Percentiles rank a stretch among this genome's conserved stretches.
phyloP scores from a whole-genome alignment of 176 grass and related monocot species.

The Cenchrus purpureus region DNA sequence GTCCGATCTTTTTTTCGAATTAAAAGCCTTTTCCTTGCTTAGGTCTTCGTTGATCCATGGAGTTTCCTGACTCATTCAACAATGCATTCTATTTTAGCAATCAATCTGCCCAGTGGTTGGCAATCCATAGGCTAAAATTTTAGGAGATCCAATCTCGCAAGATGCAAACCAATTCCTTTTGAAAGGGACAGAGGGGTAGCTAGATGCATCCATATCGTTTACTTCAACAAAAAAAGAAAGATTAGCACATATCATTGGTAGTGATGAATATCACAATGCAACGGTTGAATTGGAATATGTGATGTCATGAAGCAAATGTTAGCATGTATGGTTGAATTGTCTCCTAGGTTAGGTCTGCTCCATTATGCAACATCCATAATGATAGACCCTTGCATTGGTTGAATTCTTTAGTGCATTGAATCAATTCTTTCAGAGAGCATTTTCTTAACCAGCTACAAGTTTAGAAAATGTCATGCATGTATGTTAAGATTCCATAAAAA shows the following conservation, averaged over 20 bases:
- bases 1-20: conserved; percentile 12
- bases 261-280: background rate
- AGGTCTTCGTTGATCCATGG: background rate
- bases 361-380: background rate
- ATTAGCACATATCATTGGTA: conserved; percentile 14
- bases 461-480: background rate
- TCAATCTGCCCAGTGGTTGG: background rate
- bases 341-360: conserved; percentile 20
- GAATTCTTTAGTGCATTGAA: background rate
- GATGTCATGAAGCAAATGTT: conserved; percentile 34
- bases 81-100: background rate
- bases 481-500: background rate
- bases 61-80: conserved; percentile 24
- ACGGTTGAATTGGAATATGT: conserved; percentile 24
- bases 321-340: conserved; percentile 16
- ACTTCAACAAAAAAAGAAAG: background rate
- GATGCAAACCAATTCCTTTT: background rate
- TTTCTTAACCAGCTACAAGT: background rate
- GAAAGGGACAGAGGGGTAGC: background rate
- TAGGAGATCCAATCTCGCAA: conserved; percentile 1
- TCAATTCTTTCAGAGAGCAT: background rate
- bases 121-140: background rate
- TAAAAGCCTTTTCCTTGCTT: background rate
- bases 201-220: conserved; percentile 38
- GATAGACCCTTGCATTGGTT: background rate